Percentiles rank a stretch among this genome's conserved stretches.
Evolutionary conservation across 2,329 filamentous ascomycete genomes (phyloP).

Genomic region (Phyllosticta citribraziliensis): DNA sequence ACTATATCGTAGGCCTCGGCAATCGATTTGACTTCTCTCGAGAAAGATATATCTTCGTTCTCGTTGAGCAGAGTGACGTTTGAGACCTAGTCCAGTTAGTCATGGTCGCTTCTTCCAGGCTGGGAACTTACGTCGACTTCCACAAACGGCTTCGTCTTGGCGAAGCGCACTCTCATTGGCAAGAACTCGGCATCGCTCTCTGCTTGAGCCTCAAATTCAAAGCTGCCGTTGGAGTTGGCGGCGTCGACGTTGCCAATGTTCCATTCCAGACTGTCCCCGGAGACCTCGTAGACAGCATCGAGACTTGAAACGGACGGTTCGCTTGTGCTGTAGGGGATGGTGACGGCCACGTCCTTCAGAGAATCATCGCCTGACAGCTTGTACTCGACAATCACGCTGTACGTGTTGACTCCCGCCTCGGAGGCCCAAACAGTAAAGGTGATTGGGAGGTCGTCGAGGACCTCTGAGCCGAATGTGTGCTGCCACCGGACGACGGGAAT

Average conservation of each 20-base stretch:
- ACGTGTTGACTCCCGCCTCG: conserved; percentile 68
- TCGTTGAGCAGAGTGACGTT: conserved; percentile 63
- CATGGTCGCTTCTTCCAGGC: too few species aligned
- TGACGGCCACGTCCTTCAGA: conserved; percentile 74
- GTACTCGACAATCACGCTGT: conserved; percentile 90
- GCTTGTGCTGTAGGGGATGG: conserved; percentile 74
- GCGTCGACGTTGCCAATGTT: conserved; percentile 78
- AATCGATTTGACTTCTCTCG: conserved; percentile 68
- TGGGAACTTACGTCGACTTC: conserved; percentile 73
- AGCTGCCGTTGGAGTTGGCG: conserved; percentile 72
- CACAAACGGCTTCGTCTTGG: conserved; percentile 75
- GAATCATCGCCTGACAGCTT: conserved; percentile 74
- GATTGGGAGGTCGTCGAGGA: conserved; percentile 67
- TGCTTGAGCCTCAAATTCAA: conserved; percentile 89
- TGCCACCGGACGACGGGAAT: conserved; percentile 93
- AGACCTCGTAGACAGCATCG: conserved; percentile 88
- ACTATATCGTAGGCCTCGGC: conserved; percentile 71
- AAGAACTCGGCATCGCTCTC: conserved; percentile 92
- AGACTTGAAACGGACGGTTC: conserved; percentile 89
- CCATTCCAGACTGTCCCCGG: conserved; percentile 90
- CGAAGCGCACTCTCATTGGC: conserved; percentile 88
- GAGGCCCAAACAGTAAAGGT: conserved; percentile 98
- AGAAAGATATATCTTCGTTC: conserved; percentile 70
- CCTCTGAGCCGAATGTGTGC: conserved; percentile 67
- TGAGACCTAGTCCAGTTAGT: conserved; percentile 43